Conservation (phyloP, 345 rosid species). For the Trapa incisa region DNA sequence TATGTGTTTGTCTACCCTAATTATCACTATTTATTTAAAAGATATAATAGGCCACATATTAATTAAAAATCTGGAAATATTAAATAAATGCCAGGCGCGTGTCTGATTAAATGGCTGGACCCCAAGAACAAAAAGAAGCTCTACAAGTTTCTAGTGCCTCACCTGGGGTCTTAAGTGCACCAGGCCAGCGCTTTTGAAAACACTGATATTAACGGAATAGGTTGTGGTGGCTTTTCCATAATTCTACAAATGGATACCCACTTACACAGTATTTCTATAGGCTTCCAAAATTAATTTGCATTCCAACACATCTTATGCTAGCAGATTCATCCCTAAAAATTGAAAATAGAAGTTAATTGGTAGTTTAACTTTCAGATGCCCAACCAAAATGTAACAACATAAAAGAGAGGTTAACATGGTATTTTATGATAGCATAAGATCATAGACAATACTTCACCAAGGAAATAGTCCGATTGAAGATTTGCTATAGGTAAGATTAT, state of each 20-base stretch:
- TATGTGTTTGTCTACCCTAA: no score
- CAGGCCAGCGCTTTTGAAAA: no score
- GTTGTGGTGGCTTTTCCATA: not conserved
- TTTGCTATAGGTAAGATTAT: not conserved
- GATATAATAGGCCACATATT: no score
- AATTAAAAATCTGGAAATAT: no score
- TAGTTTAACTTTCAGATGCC: not conserved
- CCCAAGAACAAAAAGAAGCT: no score
- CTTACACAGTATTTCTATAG: no score
- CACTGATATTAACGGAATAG: no score
- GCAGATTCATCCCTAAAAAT: not conserved
- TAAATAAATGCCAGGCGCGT: no score
- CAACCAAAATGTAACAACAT: conserved; percentile 36
- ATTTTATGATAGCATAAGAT: not conserved
- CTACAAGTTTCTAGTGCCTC: no score
- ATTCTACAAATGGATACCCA: not conserved
- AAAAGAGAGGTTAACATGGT: not conserved
- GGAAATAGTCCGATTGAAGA: not conserved
- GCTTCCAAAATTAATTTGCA: not conserved
- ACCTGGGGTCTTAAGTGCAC: no score
- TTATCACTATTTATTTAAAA: no score
- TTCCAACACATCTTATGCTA: not conserved
- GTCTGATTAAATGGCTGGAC: no score
- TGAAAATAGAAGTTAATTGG: not conserved
- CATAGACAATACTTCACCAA: not conserved